Conservation (phyloP, 208 protist species). For the Tetramitus jugosus region DNA sequence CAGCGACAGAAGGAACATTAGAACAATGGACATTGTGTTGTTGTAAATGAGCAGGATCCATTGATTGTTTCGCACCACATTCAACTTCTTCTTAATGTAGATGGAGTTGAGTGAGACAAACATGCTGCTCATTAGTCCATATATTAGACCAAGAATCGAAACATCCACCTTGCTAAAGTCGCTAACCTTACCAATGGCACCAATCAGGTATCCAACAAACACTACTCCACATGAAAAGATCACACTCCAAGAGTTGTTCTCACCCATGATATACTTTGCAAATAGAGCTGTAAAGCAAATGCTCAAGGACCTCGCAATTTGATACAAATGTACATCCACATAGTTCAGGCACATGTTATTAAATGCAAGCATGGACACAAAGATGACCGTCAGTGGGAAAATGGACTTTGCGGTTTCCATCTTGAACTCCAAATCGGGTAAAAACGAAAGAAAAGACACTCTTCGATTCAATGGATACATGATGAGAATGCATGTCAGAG, state of each 20-base stretch:
- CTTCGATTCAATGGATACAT: neutral
- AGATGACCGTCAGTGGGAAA: constrained; percentile 47
- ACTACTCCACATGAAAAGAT: constrained; percentile 42
- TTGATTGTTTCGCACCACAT: neutral
- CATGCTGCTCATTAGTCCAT: neutral
- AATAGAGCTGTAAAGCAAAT: constrained; percentile 56
- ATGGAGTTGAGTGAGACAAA: constrained; percentile 9
- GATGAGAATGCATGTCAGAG: neutral
- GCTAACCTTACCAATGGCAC: constrained; percentile 35
- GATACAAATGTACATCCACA: constrained; percentile 56
- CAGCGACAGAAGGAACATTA: constrained; percentile 10
- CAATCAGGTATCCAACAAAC: constrained; percentile 49
- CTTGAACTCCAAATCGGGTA: constrained; percentile 39
- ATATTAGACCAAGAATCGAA: constrained; percentile 18
- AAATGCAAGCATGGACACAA: constrained; percentile 52
- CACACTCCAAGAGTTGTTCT: constrained; percentile 32
- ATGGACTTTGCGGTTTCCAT: constrained; percentile 30
- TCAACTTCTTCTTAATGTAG: neutral
- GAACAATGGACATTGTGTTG: neutral
- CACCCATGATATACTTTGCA: constrained; percentile 42
- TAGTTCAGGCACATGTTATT: constrained; percentile 66
- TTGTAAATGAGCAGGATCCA: constrained; percentile 12
- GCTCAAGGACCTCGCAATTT: constrained; percentile 52
- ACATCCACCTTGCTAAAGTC: constrained; percentile 10
- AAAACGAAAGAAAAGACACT: neutral